Evolutionary conservation across 345 rosid species (phyloP).

Genomic region (Zanthoxylum bungeanum): DNA sequence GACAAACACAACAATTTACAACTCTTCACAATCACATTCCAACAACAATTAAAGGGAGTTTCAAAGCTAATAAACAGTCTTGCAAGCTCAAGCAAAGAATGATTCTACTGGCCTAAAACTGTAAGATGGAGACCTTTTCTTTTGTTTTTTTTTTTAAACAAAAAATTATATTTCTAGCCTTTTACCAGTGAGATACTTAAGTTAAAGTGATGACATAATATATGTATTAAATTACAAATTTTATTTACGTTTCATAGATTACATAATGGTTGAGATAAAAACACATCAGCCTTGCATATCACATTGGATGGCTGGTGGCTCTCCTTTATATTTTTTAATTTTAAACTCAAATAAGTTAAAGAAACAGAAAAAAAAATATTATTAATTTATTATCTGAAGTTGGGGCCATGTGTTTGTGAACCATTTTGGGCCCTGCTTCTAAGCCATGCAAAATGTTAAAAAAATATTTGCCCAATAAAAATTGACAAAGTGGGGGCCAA

Average conservation of each 20-base stretch:
- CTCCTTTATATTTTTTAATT: background rate
- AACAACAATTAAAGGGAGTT: background rate
- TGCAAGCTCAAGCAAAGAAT: constrained; percentile 50
- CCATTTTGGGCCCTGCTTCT: background rate
- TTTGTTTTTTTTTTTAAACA: too few relatives aligned
- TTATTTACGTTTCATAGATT: too few relatives aligned
- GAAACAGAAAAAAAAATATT: background rate
- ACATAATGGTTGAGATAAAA: background rate
- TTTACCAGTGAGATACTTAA: too few relatives aligned
- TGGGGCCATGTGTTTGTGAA: background rate
- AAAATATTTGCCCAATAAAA: background rate
- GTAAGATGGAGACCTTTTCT: background rate
- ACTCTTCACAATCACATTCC: constrained; percentile 4
- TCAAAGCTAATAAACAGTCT: constrained; percentile 29
- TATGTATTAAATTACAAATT: too few relatives aligned
- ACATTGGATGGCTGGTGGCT: background rate
- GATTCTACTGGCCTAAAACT: constrained; percentile 7
- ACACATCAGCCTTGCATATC: background rate
- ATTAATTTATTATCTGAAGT: background rate
- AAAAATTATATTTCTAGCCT: background rate
- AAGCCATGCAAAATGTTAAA: background rate
- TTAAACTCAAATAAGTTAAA: background rate
- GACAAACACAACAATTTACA: background rate
- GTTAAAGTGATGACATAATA: background rate
- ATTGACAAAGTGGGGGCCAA: background rate